Base-by-base conservation (phyloP, 495 filamentous ascomycete genomes). In the Thermothielavioides terrestris region DNA sequence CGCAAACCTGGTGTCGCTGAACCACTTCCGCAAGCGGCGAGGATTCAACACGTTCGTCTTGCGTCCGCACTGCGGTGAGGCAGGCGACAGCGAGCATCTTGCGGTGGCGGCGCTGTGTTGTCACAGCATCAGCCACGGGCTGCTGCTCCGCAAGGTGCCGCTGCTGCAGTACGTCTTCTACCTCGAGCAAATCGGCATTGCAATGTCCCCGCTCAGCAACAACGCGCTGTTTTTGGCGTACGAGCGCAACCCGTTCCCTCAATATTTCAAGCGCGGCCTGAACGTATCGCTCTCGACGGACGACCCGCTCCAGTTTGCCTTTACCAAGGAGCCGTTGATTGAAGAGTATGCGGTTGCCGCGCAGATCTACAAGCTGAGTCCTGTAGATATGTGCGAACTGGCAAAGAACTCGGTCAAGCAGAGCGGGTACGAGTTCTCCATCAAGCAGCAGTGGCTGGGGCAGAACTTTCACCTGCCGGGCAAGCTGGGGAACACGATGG, bases 201-300 rank as follows among this genome's bases (percentile, higher is more conserved):
- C 92, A 47, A 98, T 98, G 92, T 97, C 92, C 9, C 92, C 92
- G 22, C 80, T 98, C 26, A 95, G 88, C 63, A 98, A 98, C 74
- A 98, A 98, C 58, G 92, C 92, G 0, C 68, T 98, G 25, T 98
- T 98, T 69, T 73, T 98, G 32, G 90, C 92, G 17, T 98, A 98
- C 63, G 92, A 98, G 64, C 82, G 94, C 49, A 98, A 98, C 60
- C 92, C 92, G 0, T 97, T 94, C 67, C 77, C 89, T 45, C 86
- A 84, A 62, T 98, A 97, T 67, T 97, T 97, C 70, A 86, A 85
- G 61, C 82, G 90, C 31, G 92, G 92, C 1, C 68, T 98, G 42
- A 97, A 97, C 66, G 90, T 98, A 3, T 96, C 90, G 15, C 72
- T 98, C 28, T 96, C 90, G 2, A 97, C 92, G 1, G 92, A 98